Evolutionary conservation across 441 rosid species (phyloP).

Genomic region (Daphne laureola): DNA sequence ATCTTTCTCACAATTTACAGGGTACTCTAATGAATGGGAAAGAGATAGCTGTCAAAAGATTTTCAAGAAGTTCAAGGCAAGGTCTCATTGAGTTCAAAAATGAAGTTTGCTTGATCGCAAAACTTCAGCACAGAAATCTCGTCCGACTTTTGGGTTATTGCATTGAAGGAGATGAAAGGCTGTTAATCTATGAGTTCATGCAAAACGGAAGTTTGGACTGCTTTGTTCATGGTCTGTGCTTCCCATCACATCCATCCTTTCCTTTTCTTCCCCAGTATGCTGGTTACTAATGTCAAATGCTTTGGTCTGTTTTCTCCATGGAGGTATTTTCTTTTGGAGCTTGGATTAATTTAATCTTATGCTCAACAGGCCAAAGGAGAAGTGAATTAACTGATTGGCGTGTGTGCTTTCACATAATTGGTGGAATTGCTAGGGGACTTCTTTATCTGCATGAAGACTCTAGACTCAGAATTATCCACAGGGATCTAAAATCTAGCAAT

Average conservation of each 20-base stretch:
- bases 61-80: constrained; percentile 8
- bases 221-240: constrained; percentile 7
- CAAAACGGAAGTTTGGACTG: constrained; percentile 10
- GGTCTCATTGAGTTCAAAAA: constrained; percentile 4
- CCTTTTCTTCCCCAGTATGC: too few species aligned
- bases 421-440: constrained; percentile 13
- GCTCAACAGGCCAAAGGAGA: constrained; percentile 11
- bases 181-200: constrained; percentile 17
- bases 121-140: constrained; percentile 10
- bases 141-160: constrained; percentile 11
- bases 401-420: constrained; percentile 17
- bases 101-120: constrained; percentile 8
- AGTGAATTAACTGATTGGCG: constrained; percentile 14
- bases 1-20: not conserved
- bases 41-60: constrained; percentile 15
- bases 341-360: not conserved
- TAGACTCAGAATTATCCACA: constrained; percentile 3
- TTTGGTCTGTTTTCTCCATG: not conserved
- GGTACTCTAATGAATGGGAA: constrained; percentile 8
- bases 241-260: not conserved
- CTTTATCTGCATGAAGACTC: constrained; percentile 7
- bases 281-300: too few species aligned
- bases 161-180: constrained; percentile 7
- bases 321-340: not conserved
- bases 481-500: constrained; percentile 7